These are phyloP conservation scores for Corinectria fuckeliana DNA, from an alignment of 2,329 filamentous ascomycete species.

Conservation along the genomic window DNA sequence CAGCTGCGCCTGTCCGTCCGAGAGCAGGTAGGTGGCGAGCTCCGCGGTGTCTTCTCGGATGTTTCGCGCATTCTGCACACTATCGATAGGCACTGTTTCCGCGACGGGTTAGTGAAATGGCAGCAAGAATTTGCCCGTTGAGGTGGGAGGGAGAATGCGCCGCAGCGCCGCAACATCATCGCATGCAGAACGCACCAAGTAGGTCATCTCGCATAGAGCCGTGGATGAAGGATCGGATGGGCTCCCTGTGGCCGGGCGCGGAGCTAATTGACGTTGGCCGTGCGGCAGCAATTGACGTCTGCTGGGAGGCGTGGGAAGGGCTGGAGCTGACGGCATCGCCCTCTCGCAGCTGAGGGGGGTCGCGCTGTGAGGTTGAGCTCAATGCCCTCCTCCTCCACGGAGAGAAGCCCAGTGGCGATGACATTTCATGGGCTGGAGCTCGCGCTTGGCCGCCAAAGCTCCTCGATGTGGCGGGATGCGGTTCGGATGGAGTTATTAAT, in stretches of 20 bases:
- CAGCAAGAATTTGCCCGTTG: not conserved
- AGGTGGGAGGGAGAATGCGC: not conserved
- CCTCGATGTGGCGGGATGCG: constrained; percentile 22
- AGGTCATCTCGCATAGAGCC: constrained; percentile 66
- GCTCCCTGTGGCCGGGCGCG: constrained; percentile 60
- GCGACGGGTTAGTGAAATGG: not conserved
- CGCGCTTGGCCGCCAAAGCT: constrained; percentile 22
- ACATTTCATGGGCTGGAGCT: constrained; percentile 46
- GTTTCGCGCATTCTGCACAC: constrained; percentile 75
- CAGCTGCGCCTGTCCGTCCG: constrained; percentile 59
- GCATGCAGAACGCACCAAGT: constrained; percentile 50
- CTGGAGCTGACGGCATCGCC: constrained; percentile 39
- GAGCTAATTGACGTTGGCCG: constrained; percentile 51
- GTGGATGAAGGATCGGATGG: constrained; percentile 75
- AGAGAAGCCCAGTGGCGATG: constrained; percentile 55
- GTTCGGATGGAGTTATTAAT: constrained; percentile 22
- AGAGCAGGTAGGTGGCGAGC: constrained; percentile 81
- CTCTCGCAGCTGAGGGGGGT: constrained; percentile 31
- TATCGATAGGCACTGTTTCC: constrained; percentile 63
- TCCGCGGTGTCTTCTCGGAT: constrained; percentile 89
- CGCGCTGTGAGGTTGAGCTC: constrained; percentile 45
- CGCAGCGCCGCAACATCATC: not conserved
- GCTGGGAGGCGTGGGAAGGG: constrained; percentile 27
- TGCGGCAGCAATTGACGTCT: constrained; percentile 29
- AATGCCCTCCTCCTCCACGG: constrained; percentile 54